Evolutionary conservation across 805 yeast genomes (phyloP).

Genomic region (Kazachstania bromeliacearum): DNA sequence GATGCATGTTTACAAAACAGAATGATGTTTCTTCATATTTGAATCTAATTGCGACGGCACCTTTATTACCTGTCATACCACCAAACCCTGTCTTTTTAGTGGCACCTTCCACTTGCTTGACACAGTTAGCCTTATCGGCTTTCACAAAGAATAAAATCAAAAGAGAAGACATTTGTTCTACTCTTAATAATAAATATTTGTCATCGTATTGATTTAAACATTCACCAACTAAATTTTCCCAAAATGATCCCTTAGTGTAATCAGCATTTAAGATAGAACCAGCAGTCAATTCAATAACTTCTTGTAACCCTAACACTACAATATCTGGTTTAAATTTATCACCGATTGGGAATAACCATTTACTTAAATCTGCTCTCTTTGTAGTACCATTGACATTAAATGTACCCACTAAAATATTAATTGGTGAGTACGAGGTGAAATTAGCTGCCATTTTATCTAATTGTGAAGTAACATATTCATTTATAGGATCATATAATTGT

Average conservation of each 20-base stretch:
- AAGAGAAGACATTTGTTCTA: conserved; percentile 68
- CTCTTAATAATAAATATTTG: conserved; percentile 55
- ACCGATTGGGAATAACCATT: conserved; percentile 78
- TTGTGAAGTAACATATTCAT: conserved; percentile 69
- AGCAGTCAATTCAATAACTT: conserved; percentile 85
- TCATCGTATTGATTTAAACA: conserved; percentile 51
- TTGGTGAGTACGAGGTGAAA: conserved; percentile 52
- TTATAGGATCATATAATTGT: conserved; percentile 74
- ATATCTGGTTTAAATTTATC: conserved; percentile 57
- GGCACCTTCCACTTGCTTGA: conserved; percentile 89
- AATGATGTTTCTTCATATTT: conserved; percentile 70
- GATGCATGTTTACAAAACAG: conserved; percentile 81
- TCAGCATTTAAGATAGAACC: conserved; percentile 85
- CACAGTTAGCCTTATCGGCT: conserved; percentile 36
- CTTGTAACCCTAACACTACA: conserved; percentile 88
- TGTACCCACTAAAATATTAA: conserved; percentile 70
- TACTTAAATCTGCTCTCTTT: conserved; percentile 45
- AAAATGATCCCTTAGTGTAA: conserved; percentile 60
- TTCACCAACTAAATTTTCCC: conserved; percentile 62
- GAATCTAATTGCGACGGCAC: conserved; percentile 89
- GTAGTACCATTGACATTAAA: conserved; percentile 76
- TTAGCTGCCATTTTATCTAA: conserved; percentile 34
- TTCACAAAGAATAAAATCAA: conserved; percentile 55
- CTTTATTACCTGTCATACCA: conserved; percentile 95
- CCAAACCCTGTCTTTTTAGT: conserved; percentile 91